These are phyloP conservation scores for Naegleria lovaniensis DNA, from an alignment of 208 protist species.

Conservation along the genomic window DNA sequence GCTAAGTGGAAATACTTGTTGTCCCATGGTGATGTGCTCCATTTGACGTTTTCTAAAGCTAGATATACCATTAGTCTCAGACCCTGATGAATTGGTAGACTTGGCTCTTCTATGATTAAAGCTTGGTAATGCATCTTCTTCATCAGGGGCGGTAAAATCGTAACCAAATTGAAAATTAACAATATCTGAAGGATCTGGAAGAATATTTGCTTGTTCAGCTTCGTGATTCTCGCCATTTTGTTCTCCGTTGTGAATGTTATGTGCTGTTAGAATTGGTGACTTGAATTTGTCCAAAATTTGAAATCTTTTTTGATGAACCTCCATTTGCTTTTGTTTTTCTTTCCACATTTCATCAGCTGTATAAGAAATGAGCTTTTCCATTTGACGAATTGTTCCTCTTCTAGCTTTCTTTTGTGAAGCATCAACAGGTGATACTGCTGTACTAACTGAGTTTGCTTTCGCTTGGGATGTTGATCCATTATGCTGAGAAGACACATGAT, in stretches of 20 bases:
- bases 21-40: not conserved
- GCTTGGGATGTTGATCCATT: not conserved
- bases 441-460: not conserved
- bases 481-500: not conserved
- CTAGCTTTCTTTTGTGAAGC: not conserved
- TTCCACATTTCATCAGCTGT: conserved; percentile 12
- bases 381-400: not conserved
- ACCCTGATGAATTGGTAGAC: not conserved
- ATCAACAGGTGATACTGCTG: not conserved
- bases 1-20: not conserved
- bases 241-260: not conserved
- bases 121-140: not conserved
- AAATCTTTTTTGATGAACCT: conserved; percentile 3
- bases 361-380: not conserved
- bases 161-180: not conserved
- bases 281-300: conserved; percentile 7
- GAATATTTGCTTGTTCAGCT: not conserved
- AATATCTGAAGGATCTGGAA: not conserved
- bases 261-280: not conserved
- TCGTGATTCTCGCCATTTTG: not conserved
- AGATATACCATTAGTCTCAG: conserved; percentile 1
- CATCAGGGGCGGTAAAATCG: not conserved
- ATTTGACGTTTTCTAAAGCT: conserved; percentile 3
- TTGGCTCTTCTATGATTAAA: conserved; percentile 1
- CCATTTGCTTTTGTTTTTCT: not conserved